Evolutionary conservation across 257 asterid species (phyloP), one percentile per base, ranked within the genome.

Genomic region (Solanum paucissectum): DNA sequence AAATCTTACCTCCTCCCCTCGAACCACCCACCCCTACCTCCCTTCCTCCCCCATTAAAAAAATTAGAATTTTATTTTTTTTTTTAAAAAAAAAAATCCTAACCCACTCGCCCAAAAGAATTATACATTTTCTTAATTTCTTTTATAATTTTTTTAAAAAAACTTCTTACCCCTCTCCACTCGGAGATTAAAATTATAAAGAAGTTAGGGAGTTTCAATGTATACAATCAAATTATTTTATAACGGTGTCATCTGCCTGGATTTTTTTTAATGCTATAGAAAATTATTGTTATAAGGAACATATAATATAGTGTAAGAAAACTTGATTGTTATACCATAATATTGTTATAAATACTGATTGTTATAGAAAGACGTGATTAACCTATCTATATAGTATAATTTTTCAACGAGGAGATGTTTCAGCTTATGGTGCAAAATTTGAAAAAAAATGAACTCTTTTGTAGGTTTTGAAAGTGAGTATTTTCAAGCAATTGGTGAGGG

Each of bases 401-500:
- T 62, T 64, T 7, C 0, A 38, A 38, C 42, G 42, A 38, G 7
- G 4, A 11, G 10, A 66, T 25, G 14, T 66, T 2, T 25, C 4
- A 25, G 3, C 12, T 25, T 64, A 33, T 36, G 9, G 16, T 6
- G 52, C 52, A 74, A 36, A 20, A 75, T 38, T 23, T 75, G 33
- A 29, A 10, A 13, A 5, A 62, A 42, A 9, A 1, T 25, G 34
- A 0, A 25, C 3, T n/a, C 29, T 11, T 84, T 37, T 71, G 18
- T 85, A 91, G 93, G 90, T 88, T 93, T 94, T 87, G 96, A 93
- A 83, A 86, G 82, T 33, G 96, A 94, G 84, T 29, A 88, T 84
- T 88, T 82, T 71, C 73, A 34, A 49, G 86, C 32, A 81, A 49
- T 68, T 49, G 86, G 69, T 10, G 83, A 29, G 40, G 60, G 32